Conservation (phyloP, 2,329 filamentous ascomycete genomes). For the Alternaria infectoria region DNA sequence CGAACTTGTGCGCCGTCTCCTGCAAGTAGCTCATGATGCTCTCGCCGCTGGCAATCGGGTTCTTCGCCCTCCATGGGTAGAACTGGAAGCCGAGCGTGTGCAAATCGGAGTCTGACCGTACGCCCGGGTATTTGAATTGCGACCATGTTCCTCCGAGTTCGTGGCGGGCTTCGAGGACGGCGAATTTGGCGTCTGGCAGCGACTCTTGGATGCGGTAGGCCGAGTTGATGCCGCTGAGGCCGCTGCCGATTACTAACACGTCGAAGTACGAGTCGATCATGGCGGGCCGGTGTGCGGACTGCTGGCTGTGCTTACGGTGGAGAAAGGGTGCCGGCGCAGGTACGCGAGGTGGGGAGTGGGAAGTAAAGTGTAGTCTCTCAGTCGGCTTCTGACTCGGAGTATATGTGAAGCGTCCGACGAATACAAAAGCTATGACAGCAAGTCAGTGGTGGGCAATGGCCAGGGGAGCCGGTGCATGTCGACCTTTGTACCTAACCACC, state of each 20-base stretch:
- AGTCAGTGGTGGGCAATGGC: background rate
- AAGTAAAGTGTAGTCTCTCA: background rate
- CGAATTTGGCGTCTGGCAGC: conserved; percentile 64
- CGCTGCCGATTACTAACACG: conserved; percentile 71
- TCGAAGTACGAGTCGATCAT: conserved; percentile 44
- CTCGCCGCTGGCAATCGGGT: conserved; percentile 54
- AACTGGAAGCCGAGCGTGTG: conserved; percentile 68
- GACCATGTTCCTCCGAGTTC: conserved; percentile 79
- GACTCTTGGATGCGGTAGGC: conserved; percentile 71
- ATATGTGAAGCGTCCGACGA: background rate
- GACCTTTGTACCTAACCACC: background rate
- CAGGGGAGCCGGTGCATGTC: conserved; percentile 5
- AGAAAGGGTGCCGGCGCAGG: background rate
- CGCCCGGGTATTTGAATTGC: conserved; percentile 77
- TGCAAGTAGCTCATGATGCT: conserved; percentile 54
- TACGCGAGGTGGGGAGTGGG: background rate
- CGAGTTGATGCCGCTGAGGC: conserved; percentile 76
- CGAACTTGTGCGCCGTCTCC: conserved; percentile 51
- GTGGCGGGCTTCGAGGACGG: conserved; percentile 71
- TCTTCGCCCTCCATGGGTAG: conserved; percentile 67
- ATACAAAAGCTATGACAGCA: background rate
- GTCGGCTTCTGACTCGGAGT: background rate
- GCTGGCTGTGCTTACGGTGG: background rate
- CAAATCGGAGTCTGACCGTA: conserved; percentile 60
- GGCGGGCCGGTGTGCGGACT: background rate